Evolutionary conservation across 768 basidiomycete species (phyloP), one percentile per base, ranked within the genome.

Genomic region (Leccinum disarticulatum): DNA sequence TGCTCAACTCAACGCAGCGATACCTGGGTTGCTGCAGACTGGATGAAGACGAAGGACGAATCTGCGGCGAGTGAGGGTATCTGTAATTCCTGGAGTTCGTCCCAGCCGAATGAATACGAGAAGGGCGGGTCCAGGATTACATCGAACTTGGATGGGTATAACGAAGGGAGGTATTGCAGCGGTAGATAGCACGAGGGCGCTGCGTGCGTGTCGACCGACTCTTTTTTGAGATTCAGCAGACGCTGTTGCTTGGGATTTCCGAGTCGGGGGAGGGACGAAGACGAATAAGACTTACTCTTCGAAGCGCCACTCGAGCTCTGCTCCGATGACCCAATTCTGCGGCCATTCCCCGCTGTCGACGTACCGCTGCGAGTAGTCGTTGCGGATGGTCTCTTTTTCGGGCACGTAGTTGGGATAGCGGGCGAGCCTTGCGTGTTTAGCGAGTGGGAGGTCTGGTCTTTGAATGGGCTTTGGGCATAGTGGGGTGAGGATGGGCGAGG

Each of bases 321-420:
- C 91, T 22, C 95, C 95, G 8, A 93, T 77, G 9, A 99, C 90
- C 85, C 88, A 93, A 68, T 97, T 88, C 75, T 96, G 94, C 2
- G 95, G 93, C 87, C 95, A 94, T 63, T 92, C 90, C 10, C 95
- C 95, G 2, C 90, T 83, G 66, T 92, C 88, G 35, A 95, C 93
- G 73, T 96, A 98, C 63, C 88, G 79, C 73, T 90, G 88, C 0
- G 90, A 92, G 69, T 95, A 94, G 76, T 99, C 95, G 67, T 97
- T 98, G 52, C 97, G 82, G 48, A 98, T 91, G 0, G 95, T 98
- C 73, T 99, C 96, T 70, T 99, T 97, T 61, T 94, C 93, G 1
- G 91, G 88, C 15, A 95, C 82, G 64, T 96, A 95, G 68, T 95
- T 95, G 33, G 72, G 71, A 64, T 92, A 94, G 38, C 89, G 81